Evolutionary conservation across 2,329 filamentous ascomycete genomes (phyloP).

Genomic region (Torrubiella hemipterigena): DNA sequence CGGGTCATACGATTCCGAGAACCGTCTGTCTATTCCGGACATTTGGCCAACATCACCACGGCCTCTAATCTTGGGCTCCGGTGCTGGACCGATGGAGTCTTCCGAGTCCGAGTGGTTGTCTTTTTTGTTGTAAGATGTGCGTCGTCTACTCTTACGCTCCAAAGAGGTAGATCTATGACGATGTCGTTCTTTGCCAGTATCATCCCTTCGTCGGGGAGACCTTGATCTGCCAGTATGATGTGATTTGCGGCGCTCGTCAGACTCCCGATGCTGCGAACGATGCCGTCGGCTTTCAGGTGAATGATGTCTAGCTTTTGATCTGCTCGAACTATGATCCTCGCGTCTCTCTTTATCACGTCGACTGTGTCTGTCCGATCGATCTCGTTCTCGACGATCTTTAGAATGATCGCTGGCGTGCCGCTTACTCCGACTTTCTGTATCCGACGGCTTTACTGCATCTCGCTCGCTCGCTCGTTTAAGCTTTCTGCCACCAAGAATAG

Average conservation of each 20-base stretch:
- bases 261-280: slow-evolving; percentile 3
- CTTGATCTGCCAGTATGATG: too few relatives aligned
- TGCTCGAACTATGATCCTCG: background rate
- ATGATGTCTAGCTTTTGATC: background rate
- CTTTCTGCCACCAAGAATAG: slow-evolving; percentile 38
- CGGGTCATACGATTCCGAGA: slow-evolving; percentile 53
- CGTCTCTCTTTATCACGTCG: background rate
- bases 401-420: background rate
- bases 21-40: slow-evolving; percentile 69
- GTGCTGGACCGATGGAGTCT: slow-evolving; percentile 64
- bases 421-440: background rate
- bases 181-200: too few relatives aligned
- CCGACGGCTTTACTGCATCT: too few relatives aligned
- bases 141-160: slow-evolving; percentile 6
- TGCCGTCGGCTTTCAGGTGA: slow-evolving; percentile 2
- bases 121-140: slow-evolving; percentile 1
- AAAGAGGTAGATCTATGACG: background rate
- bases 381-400: background rate
- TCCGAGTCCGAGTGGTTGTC: slow-evolving; percentile 18
- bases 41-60: slow-evolving; percentile 51
- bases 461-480: slow-evolving; percentile 13
- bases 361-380: background rate
- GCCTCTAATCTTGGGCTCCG: slow-evolving; percentile 47
- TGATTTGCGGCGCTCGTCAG: too few relatives aligned
- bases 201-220: too few relatives aligned